Conservation (phyloP, 1,139 yeast genomes). For the Arxiozyma heterogenica region DNA sequence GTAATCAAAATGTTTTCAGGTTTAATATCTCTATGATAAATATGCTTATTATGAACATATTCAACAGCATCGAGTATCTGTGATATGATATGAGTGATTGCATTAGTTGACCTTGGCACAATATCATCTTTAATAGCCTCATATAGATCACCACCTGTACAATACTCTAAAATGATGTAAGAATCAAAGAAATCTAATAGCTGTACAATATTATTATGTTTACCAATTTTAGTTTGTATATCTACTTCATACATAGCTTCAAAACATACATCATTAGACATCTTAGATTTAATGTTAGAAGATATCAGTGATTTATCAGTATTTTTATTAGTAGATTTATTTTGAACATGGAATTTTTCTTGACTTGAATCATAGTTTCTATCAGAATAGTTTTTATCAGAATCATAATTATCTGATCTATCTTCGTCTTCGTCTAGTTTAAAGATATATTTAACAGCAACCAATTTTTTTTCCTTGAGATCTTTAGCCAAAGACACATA, state of each 20-base stretch:
- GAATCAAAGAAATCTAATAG: slow-evolving; percentile 72
- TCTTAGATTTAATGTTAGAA: slow-evolving; percentile 25
- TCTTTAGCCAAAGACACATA: slow-evolving; percentile 83
- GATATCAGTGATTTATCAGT: slow-evolving; percentile 27
- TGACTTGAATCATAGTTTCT: slow-evolving; percentile 13
- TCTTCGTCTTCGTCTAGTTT: slow-evolving; percentile 30
- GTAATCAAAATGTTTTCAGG: slow-evolving; percentile 81
- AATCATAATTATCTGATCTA: slow-evolving; percentile 4
- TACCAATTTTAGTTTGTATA: slow-evolving; percentile 61
- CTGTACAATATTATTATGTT: slow-evolving; percentile 45
- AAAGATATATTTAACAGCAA: slow-evolving; percentile 75
- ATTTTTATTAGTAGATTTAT: slow-evolving; percentile 9
- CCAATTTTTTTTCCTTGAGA: slow-evolving; percentile 44
- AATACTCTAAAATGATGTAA: slow-evolving; percentile 76
- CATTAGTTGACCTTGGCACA: slow-evolving; percentile 71
- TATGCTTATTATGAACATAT: slow-evolving; percentile 62
- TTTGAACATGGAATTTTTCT: slow-evolving; percentile 17
- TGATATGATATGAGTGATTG: slow-evolving; percentile 62
- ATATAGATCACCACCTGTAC: slow-evolving; percentile 85
- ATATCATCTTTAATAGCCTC: slow-evolving; percentile 80
- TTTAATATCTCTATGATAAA: slow-evolving; percentile 81
- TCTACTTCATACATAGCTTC: slow-evolving; percentile 77
- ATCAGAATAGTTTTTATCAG: slow-evolving; percentile 4
- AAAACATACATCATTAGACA: slow-evolving; percentile 36
- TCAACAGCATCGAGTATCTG: slow-evolving; percentile 75